Percentiles rank a stretch among this genome's conserved stretches.
These are phyloP conservation scores for Cyclaneusma minus DNA, from an alignment of 2,329 filamentous ascomycete species.

Conservation along the genomic window DNA sequence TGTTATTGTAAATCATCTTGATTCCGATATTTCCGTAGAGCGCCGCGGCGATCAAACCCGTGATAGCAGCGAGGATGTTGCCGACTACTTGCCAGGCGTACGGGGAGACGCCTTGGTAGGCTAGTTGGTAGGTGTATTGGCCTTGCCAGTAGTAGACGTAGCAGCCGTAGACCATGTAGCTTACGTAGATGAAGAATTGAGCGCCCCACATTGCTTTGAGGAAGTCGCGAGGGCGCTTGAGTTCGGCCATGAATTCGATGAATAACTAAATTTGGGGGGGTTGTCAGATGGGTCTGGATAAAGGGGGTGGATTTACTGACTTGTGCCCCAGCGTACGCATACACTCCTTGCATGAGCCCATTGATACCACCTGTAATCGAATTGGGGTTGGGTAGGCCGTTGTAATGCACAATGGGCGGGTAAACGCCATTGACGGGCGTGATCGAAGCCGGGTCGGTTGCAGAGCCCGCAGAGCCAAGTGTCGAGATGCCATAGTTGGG, in stretches of 20 bases:
- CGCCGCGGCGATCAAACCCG: constrained; percentile 25
- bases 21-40: constrained; percentile 37
- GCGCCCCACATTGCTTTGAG: constrained; percentile 29
- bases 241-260: constrained; percentile 38
- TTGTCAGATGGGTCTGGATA: too few relatives aligned
- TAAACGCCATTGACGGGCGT: constrained; percentile 15
- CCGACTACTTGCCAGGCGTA: constrained; percentile 24
- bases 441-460: constrained; percentile 16
- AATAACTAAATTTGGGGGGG: too few relatives aligned
- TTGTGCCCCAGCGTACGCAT: constrained; percentile 43
- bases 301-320: too few relatives aligned
- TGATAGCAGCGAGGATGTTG: constrained; percentile 23
- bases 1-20: constrained; percentile 22
- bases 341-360: constrained; percentile 23
- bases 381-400: constrained; percentile 24
- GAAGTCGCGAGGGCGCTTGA: constrained; percentile 31
- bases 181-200: constrained; percentile 29
- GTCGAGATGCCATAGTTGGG: constrained; percentile 27
- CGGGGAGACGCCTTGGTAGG: constrained; percentile 24
- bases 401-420: constrained; percentile 17
- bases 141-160: constrained; percentile 31
- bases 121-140: constrained; percentile 25
- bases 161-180: constrained; percentile 31
- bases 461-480: constrained; percentile 5
- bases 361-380: constrained; percentile 25